These are phyloP conservation scores for Boletus sensibilis DNA, from an alignment of 768 basidiomycete species.

Conservation along the genomic window DNA sequence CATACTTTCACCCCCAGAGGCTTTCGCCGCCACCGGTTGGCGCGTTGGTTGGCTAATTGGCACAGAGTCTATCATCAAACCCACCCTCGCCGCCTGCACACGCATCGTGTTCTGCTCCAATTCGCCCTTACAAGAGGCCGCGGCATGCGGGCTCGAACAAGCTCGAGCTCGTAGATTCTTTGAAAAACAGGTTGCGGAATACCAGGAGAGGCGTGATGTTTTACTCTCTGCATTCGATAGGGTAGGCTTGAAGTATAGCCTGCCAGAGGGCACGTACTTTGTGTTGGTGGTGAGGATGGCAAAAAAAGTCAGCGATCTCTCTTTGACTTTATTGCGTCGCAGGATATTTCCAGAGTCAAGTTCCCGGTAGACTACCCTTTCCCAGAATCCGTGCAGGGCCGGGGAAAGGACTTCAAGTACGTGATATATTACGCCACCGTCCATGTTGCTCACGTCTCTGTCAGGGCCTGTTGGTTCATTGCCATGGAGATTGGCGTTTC, in stretches of 20 bases:
- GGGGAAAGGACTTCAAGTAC: constrained; percentile 86
- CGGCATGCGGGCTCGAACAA: constrained; percentile 84
- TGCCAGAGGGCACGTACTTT: constrained; percentile 92
- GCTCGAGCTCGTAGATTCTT: constrained; percentile 74
- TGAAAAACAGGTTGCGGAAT: constrained; percentile 70
- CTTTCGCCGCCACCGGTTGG: constrained; percentile 97
- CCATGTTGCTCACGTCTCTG: constrained; percentile 11
- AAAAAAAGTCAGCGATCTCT: not conserved
- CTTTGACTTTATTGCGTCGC: constrained; percentile 8
- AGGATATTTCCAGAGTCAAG: constrained; percentile 78
- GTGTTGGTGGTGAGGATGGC: constrained; percentile 65
- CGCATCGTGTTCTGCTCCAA: constrained; percentile 96
- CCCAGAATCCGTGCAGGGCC: constrained; percentile 68
- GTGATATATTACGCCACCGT: constrained; percentile 14
- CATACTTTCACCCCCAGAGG: constrained; percentile 50
- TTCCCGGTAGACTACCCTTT: constrained; percentile 84
- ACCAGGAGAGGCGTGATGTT: constrained; percentile 75
- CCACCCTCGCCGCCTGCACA: constrained; percentile 87
- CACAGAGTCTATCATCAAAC: constrained; percentile 74
- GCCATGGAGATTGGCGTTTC: constrained; percentile 89
- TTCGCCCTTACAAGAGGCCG: constrained; percentile 93
- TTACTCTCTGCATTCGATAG: constrained; percentile 77
- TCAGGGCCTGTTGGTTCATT: constrained; percentile 93
- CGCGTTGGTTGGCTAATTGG: constrained; percentile 96
- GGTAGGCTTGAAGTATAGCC: constrained; percentile 79